Conservation (phyloP, 768 basidiomycete species). For the Suillus subluteus region DNA sequence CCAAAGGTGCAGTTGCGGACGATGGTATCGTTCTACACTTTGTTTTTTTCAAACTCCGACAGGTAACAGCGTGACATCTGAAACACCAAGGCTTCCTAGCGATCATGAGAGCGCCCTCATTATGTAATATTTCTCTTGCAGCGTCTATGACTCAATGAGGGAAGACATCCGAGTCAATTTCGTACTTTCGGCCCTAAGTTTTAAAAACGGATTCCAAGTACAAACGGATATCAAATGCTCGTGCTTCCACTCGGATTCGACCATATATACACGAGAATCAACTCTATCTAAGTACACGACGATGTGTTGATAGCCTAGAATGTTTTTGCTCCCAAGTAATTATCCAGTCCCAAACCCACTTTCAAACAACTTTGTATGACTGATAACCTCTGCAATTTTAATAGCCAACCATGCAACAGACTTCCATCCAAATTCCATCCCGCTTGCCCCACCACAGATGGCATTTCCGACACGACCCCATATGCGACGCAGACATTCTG, state of each 20-base stretch:
- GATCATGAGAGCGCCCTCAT: no score
- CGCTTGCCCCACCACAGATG: not conserved
- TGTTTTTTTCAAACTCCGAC: no score
- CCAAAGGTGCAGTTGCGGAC: not conserved
- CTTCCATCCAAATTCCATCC: not conserved
- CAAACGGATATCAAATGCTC: not conserved
- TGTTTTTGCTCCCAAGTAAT: not conserved
- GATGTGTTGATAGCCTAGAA: not conserved
- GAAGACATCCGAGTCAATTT: no score
- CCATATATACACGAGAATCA: no score
- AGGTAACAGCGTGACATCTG: not conserved
- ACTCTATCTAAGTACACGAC: no score
- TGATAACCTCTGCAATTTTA: not conserved
- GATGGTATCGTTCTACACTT: no score
- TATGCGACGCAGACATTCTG: not conserved
- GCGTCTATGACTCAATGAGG: no score
- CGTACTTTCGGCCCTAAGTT: not conserved
- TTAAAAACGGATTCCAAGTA: not conserved
- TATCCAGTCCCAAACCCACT: not conserved
- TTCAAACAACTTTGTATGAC: no score
- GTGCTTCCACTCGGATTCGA: no score
- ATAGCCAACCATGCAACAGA: no score
- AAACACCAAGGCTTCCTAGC: no score
- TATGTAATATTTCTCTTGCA: no score
- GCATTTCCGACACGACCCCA: not conserved